Conservation (phyloP, 352 stramenopile species). For the Pythium volutum region DNA sequence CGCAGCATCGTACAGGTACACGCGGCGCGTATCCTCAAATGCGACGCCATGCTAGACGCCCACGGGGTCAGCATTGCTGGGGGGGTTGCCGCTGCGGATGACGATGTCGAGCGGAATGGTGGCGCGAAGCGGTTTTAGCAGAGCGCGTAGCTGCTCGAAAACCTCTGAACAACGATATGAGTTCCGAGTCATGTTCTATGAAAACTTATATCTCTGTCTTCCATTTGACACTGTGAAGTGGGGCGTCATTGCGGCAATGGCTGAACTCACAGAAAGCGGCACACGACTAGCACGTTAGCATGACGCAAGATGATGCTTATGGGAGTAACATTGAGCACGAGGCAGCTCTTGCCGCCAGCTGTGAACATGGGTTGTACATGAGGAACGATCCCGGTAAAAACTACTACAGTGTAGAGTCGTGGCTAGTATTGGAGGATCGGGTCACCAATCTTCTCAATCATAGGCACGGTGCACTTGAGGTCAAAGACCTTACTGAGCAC, state of each 20-base stretch:
- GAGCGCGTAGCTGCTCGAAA: background rate
- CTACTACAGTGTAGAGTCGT: no score
- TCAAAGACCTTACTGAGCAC: conserved; percentile 94
- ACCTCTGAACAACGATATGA: background rate
- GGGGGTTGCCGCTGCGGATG: conserved; percentile 5
- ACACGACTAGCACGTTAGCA: background rate
- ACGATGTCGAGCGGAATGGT: background rate
- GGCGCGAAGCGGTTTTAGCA: conserved; percentile 21
- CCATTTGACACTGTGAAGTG: no score
- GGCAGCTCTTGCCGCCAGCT: background rate
- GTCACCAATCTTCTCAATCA: conserved; percentile 91
- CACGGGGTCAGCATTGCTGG: background rate
- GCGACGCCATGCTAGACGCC: background rate
- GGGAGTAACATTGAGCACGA: background rate
- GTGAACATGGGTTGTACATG: background rate
- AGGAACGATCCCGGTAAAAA: no score
- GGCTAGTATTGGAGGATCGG: conserved; percentile 86
- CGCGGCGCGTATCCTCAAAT: background rate
- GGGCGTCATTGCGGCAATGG: no score
- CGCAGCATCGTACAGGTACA: background rate
- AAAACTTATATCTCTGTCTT: conserved; percentile 11
- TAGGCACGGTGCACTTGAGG: conserved; percentile 91
- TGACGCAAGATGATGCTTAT: no score
- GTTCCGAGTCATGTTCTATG: conserved; percentile 8
- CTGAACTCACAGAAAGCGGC: no score